phyloP scores from a whole-genome alignment of 1,284 basidiomycete species.

The Golubevia pallescens region DNA sequence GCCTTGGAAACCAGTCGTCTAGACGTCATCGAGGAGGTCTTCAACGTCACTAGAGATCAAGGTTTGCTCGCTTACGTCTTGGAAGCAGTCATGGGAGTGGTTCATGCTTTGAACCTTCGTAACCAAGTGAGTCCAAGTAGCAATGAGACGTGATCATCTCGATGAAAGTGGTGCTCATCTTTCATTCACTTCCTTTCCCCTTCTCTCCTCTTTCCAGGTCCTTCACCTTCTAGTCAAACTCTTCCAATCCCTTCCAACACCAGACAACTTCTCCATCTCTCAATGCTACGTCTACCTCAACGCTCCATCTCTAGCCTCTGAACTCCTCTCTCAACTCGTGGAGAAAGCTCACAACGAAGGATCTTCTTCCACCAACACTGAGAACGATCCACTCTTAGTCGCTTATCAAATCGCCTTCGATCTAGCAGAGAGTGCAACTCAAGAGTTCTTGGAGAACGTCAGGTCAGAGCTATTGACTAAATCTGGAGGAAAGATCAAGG shows the following conservation, averaged over 20 bases:
- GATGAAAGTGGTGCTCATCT: not conserved
- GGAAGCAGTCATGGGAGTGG: conserved; percentile 55
- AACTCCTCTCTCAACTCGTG: conserved; percentile 51
- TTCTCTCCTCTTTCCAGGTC: conserved; percentile 49
- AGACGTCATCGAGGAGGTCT: conserved; percentile 58
- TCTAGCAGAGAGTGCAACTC: conserved; percentile 63
- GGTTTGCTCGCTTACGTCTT: conserved; percentile 57
- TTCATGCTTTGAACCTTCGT: not conserved
- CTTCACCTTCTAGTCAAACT: conserved; percentile 60
- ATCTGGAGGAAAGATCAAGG: conserved; percentile 4
- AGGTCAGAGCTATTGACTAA: conserved; percentile 34
- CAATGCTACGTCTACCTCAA: conserved; percentile 64
- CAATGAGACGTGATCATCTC: too few relatives aligned
- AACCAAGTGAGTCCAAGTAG: conserved; percentile 7
- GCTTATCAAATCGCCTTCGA: conserved; percentile 63
- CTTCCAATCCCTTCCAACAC: conserved; percentile 52
- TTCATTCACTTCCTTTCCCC: conserved; percentile 20
- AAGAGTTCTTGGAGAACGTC: conserved; percentile 61
- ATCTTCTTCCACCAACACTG: conserved; percentile 43
- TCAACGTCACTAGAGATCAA: conserved; percentile 42
- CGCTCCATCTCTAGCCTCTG: conserved; percentile 42
- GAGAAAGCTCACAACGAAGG: conserved; percentile 34
- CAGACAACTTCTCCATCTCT: conserved; percentile 61
- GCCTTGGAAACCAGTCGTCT: conserved; percentile 57
- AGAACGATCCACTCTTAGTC: conserved; percentile 48